phyloP scores from a whole-genome alignment of 2,329 filamentous ascomycete genomes.

The Fusarium abutilonis region DNA sequence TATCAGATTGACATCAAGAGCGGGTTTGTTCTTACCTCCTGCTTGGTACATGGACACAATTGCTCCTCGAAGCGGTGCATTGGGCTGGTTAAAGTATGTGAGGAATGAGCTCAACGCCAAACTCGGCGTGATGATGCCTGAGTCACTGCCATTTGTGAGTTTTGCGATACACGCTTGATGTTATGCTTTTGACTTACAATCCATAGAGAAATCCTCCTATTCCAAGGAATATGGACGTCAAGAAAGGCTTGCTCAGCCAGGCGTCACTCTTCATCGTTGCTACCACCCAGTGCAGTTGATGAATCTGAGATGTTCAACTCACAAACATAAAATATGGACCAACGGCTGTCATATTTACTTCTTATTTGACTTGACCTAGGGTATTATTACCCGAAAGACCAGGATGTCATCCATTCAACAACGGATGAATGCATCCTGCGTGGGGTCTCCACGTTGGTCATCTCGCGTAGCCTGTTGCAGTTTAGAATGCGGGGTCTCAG shows the following conservation, averaged over 20 bases:
- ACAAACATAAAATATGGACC: no score
- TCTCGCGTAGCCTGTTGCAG: slow-evolving; percentile 15
- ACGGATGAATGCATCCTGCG: not conserved
- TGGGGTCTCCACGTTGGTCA: slow-evolving; percentile 25
- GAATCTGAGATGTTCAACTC: not conserved
- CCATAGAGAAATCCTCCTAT: slow-evolving; percentile 55
- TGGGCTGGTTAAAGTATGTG: slow-evolving; percentile 49
- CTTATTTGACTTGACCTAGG: slow-evolving; percentile 20
- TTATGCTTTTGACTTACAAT: slow-evolving; percentile 42
- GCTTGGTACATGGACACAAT: slow-evolving; percentile 55
- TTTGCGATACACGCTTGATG: fast-evolving
- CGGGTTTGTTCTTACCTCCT: slow-evolving; percentile 43
- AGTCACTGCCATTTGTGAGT: slow-evolving; percentile 46
- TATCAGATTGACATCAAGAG: fast-evolving
- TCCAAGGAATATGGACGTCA: slow-evolving; percentile 53
- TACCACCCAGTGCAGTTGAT: fast-evolving
- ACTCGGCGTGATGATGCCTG: slow-evolving; percentile 55
- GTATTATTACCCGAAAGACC: slow-evolving; percentile 31
- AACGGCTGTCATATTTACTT: not conserved
- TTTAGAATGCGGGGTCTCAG: slow-evolving; percentile 36
- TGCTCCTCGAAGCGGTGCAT: slow-evolving; percentile 50
- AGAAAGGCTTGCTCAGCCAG: slow-evolving; percentile 52
- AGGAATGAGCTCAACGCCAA: slow-evolving; percentile 51
- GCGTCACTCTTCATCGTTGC: slow-evolving; percentile 42
- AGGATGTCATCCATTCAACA: slow-evolving; percentile 8